Evolutionary conservation across 768 basidiomycete genomes (phyloP).

Genomic region (Trametes elegans): DNA sequence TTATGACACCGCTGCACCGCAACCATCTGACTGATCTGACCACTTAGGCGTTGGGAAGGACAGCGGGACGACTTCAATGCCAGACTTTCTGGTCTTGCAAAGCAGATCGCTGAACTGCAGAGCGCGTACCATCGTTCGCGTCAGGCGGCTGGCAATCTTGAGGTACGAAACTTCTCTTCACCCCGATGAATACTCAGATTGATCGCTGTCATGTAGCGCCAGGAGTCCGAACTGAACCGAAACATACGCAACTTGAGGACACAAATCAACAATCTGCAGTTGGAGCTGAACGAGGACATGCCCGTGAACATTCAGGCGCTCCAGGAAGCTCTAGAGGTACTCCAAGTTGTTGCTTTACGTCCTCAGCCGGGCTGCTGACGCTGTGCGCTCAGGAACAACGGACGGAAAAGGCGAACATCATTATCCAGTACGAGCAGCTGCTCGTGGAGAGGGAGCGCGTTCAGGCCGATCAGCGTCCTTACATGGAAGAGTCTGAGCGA

Average conservation of each 20-base stretch:
- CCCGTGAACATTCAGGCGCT: slow-evolving; percentile 61
- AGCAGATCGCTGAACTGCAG: slow-evolving; percentile 30
- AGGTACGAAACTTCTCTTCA: background rate
- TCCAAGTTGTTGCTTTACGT: background rate
- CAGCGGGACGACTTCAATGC: slow-evolving; percentile 39
- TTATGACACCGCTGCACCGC: slow-evolving; percentile 3
- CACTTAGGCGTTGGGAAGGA: slow-evolving; percentile 45
- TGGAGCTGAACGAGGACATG: slow-evolving; percentile 67
- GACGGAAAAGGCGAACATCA: slow-evolving; percentile 45
- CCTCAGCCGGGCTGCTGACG: background rate
- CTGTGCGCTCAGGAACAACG: slow-evolving; percentile 49
- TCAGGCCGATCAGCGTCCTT: slow-evolving; percentile 42
- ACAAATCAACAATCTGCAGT: slow-evolving; percentile 42
- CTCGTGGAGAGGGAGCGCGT: slow-evolving; percentile 43
- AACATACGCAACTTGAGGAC: slow-evolving; percentile 28
- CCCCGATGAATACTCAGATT: background rate
- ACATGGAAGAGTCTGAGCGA: slow-evolving; percentile 43
- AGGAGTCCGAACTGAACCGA: slow-evolving; percentile 3
- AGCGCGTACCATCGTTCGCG: slow-evolving; percentile 31
- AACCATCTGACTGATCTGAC: background rate
- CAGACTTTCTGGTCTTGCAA: slow-evolving; percentile 33
- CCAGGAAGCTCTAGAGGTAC: slow-evolving; percentile 52
- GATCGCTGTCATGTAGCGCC: slow-evolving; percentile 6
- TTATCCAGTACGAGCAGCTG: slow-evolving; percentile 50
- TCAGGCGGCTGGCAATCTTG: slow-evolving; percentile 27